Percentiles rank a stretch among this genome's conserved stretches.
phyloP scores from a whole-genome alignment of 2,329 filamentous ascomycete species.

The Sclerotinia spermophila region DNA sequence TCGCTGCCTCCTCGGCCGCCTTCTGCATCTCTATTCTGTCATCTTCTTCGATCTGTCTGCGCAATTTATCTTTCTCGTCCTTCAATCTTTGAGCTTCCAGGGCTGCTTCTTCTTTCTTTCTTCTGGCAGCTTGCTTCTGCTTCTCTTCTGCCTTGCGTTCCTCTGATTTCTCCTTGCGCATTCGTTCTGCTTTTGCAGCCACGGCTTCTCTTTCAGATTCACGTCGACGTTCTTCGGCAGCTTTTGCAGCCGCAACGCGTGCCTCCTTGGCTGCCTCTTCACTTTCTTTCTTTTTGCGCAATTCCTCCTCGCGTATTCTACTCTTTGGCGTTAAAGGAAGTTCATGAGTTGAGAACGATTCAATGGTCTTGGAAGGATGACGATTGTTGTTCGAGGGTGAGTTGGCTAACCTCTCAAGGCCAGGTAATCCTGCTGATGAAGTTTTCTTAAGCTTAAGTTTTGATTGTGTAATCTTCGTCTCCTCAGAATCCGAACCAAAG shows the following conservation, averaged over 20 bases:
- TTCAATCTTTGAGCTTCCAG: slow-evolving; percentile 19
- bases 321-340: slow-evolving; percentile 32
- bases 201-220: slow-evolving; percentile 27
- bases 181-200: slow-evolving; percentile 22
- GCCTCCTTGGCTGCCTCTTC: slow-evolving; percentile 25
- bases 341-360: slow-evolving; percentile 21
- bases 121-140: slow-evolving; percentile 16
- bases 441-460: slow-evolving; percentile 28
- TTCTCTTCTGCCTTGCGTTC: slow-evolving; percentile 22
- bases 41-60: slow-evolving; percentile 22
- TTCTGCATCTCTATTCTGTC: slow-evolving; percentile 19
- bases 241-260: slow-evolving; percentile 25
- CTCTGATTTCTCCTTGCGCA: slow-evolving; percentile 23
- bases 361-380: slow-evolving; percentile 19
- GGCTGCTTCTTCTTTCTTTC: slow-evolving; percentile 20
- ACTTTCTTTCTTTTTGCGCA: slow-evolving; percentile 20
- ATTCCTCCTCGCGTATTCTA: slow-evolving; percentile 25
- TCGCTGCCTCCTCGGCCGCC: slow-evolving; percentile 17
- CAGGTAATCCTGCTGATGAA: slow-evolving; percentile 20
- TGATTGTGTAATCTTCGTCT: slow-evolving; percentile 21
- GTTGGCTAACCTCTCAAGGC: slow-evolving; percentile 23
- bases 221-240: slow-evolving; percentile 25
- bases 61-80: slow-evolving; percentile 25
- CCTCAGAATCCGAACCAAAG: slow-evolving; percentile 27
- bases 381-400: slow-evolving; percentile 26